A percentile compares a stretch with the other conserved stretches of the same genome.
Evolutionary conservation across 2,329 filamentous ascomycete genomes (phyloP).

Genomic region (Penicillium sp.): DNA sequence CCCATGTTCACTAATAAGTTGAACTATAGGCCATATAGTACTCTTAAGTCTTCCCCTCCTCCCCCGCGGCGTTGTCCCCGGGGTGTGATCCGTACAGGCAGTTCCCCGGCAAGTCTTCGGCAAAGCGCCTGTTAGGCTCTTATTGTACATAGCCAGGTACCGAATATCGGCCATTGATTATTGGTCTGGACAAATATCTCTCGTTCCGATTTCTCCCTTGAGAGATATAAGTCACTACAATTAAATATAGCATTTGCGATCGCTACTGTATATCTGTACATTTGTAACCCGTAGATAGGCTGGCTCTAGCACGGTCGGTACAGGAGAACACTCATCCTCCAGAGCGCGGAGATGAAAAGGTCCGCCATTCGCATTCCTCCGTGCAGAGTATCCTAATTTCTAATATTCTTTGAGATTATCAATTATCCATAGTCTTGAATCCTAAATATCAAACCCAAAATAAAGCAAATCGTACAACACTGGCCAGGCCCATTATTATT

Average conservation of each 20-base stretch:
- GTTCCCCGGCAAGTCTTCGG: constrained; percentile 5
- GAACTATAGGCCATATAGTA: neutral
- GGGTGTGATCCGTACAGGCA: neutral
- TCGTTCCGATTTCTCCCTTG: constrained; percentile 1
- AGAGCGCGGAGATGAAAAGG: neutral
- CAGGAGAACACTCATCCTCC: neutral
- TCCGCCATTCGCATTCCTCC: neutral
- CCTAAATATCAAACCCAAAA: neutral
- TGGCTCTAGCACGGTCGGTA: neutral
- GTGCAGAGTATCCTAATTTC: too few species aligned
- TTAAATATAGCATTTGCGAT: neutral
- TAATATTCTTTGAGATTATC: neutral
- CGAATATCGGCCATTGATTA: constrained; percentile 4
- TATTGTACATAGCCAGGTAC: neutral
- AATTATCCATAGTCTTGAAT: neutral
- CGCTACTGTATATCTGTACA: neutral
- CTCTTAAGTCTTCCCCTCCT: neutral
- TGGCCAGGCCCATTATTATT: neutral
- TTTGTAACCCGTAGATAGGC: neutral
- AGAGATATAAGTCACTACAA: neutral
- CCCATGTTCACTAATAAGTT: neutral
- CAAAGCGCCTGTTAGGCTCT: neutral
- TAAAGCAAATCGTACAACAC: neutral
- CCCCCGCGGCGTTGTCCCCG: neutral
- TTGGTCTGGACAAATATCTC: constrained; percentile 2